Evolutionary conservation across 495 filamentous ascomycete genomes (phyloP).

Genomic region (Hypomontagnella submonticulosa): DNA sequence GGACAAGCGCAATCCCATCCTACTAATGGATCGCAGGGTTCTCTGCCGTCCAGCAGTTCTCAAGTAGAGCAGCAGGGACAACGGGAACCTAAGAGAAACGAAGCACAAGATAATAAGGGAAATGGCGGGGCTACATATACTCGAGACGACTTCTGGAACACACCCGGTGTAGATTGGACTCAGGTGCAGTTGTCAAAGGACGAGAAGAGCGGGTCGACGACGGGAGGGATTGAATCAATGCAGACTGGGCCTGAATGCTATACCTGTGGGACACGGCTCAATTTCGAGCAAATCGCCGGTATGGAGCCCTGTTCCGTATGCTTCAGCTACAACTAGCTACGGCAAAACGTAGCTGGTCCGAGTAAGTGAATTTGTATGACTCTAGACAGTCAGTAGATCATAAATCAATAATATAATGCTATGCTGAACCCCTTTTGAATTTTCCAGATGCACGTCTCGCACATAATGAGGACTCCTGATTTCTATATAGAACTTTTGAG

Average conservation of each 20-base stretch:
- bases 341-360: too few species aligned
- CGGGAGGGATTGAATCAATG: background rate
- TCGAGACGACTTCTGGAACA: conserved; percentile 29
- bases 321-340: conserved; percentile 24
- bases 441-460: too few species aligned
- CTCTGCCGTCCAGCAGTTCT: background rate
- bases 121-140: background rate
- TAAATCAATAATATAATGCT: too few species aligned
- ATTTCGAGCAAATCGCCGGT: background rate
- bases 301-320: conserved; percentile 12
- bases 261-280: conserved; percentile 19
- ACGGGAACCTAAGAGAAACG: too few species aligned
- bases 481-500: too few species aligned
- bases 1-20: background rate
- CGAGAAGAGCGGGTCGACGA: conserved; percentile 1
- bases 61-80: too few species aligned
- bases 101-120: too few species aligned
- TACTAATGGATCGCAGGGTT: conserved; percentile 5
- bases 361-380: too few species aligned
- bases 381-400: too few species aligned
- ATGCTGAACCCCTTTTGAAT: too few species aligned
- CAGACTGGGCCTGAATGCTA: conserved; percentile 28
- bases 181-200: conserved; percentile 7
- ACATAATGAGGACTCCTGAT: too few species aligned
- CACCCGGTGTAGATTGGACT: conserved; percentile 9